Conservation (phyloP, 257 asterid species). For the Buddleja alternifolia region DNA sequence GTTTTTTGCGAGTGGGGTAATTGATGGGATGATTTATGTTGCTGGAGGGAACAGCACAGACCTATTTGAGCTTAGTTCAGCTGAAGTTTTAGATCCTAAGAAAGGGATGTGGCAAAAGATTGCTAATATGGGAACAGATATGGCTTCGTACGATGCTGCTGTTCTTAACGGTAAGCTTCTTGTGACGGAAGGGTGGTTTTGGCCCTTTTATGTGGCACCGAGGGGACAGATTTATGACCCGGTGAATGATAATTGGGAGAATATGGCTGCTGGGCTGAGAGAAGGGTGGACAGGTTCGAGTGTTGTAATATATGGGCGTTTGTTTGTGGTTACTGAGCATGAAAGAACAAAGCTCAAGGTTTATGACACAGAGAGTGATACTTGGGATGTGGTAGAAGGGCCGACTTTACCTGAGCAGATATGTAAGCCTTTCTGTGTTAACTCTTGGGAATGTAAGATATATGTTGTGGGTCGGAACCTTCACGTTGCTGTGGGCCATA, state of each 20-base stretch:
- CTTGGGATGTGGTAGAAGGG: slow-evolving; percentile 89
- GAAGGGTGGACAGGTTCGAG: slow-evolving; percentile 99
- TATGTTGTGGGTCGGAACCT: slow-evolving; percentile 86
- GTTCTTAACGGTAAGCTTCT: slow-evolving; percentile 88
- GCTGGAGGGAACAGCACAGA: slow-evolving; percentile 92
- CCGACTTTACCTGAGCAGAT: slow-evolving; percentile 83
- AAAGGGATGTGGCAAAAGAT: slow-evolving; percentile 72
- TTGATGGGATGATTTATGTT: slow-evolving; percentile 81
- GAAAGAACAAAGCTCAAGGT: slow-evolving; percentile 91
- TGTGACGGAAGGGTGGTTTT: slow-evolving; percentile 97
- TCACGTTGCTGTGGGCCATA: slow-evolving; percentile 85
- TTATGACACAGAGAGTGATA: slow-evolving; percentile 66
- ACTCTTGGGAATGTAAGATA: slow-evolving; percentile 61
- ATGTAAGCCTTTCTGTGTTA: slow-evolving; percentile 87
- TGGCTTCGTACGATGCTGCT: slow-evolving; percentile 85
- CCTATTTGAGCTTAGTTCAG: slow-evolving; percentile 75
- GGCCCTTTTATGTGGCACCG: slow-evolving; percentile 94
- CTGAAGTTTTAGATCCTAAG: slow-evolving; percentile 74
- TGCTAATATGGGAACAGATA: slow-evolving; percentile 70
- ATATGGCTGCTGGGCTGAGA: slow-evolving; percentile 83
- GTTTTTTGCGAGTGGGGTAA: slow-evolving; percentile 82
- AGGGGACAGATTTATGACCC: slow-evolving; percentile 95
- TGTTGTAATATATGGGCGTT: slow-evolving; percentile 61
- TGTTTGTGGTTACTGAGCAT: slow-evolving; percentile 94
- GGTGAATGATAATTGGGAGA: slow-evolving; percentile 68